Evolutionary conservation across 768 basidiomycete genomes (phyloP).

Genomic region (Leucocoprinus leucothites): DNA sequence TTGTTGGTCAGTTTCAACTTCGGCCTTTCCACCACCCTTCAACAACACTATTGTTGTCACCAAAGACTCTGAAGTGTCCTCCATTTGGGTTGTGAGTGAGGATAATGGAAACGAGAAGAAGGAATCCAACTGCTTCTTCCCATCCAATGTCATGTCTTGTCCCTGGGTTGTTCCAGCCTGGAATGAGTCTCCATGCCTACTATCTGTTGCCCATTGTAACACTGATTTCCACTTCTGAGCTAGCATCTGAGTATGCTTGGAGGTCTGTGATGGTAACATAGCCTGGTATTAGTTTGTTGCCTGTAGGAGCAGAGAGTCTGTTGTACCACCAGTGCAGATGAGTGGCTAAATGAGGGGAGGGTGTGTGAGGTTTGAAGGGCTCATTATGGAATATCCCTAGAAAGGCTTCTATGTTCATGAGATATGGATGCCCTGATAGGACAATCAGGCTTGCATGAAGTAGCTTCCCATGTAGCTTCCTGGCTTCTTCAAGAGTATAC

Average conservation of each 20-base stretch:
- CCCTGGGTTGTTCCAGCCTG: slow-evolving; percentile 19
- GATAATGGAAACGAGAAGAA: slow-evolving; percentile 26
- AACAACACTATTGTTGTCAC: slow-evolving; percentile 33
- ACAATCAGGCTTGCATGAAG: background rate
- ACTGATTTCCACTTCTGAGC: slow-evolving; percentile 24
- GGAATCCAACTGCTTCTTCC: slow-evolving; percentile 40
- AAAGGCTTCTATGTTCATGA: slow-evolving; percentile 17
- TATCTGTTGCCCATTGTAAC: slow-evolving; percentile 22
- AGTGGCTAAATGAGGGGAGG: background rate
- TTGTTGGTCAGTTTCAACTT: too few relatives aligned
- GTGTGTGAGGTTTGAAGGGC: slow-evolving; percentile 26
- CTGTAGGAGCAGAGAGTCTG: slow-evolving; percentile 13
- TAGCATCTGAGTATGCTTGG: slow-evolving; percentile 34
- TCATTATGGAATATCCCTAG: slow-evolving; percentile 19
- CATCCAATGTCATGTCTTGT: slow-evolving; percentile 36
- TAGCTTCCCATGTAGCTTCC: background rate
- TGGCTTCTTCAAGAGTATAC: slow-evolving; percentile 25
- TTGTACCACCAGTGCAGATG: slow-evolving; percentile 32
- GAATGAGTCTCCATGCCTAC: slow-evolving; percentile 25
- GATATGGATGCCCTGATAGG: background rate
- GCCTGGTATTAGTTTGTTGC: slow-evolving; percentile 13
- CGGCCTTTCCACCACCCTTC: slow-evolving; percentile 32
- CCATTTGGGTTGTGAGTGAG: background rate
- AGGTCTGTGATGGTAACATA: background rate
- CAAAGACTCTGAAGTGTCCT: slow-evolving; percentile 19